Conservation (phyloP, 164 flowering plant species). For the Stephania cephalantha region DNA sequence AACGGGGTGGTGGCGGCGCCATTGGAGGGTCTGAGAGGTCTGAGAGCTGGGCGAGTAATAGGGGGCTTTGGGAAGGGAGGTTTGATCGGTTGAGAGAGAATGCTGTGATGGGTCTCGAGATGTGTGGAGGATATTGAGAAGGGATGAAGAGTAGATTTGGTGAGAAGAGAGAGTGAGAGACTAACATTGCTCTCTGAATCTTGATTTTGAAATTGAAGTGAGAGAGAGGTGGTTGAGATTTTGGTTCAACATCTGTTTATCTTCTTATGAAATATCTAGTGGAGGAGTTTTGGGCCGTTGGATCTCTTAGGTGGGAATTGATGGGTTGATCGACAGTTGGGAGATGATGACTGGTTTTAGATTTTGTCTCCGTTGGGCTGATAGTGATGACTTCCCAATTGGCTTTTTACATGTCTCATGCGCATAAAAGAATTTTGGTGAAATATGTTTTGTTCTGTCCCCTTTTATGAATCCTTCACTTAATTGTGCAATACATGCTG, state of each 20-base stretch:
- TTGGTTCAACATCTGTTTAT: background rate
- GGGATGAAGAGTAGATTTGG: constrained; percentile 17
- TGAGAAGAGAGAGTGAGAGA: constrained; percentile 21
- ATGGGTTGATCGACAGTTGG: no score
- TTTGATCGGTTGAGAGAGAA: constrained; percentile 17
- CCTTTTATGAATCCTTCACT: no score
- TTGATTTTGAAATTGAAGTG: background rate
- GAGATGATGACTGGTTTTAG: no score
- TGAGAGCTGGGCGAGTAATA: constrained; percentile 30
- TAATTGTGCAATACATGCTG: no score
- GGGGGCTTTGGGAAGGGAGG: constrained; percentile 20
- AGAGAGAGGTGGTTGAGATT: background rate
- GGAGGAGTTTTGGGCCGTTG: no score
- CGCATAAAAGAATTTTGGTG: no score
- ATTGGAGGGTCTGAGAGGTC: constrained; percentile 24
- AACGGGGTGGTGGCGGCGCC: constrained; percentile 10
- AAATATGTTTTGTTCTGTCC: no score
- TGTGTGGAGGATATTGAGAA: constrained; percentile 13
- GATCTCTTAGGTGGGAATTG: no score
- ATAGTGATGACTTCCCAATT: no score
- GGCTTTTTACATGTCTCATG: no score
- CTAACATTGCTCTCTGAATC: constrained; percentile 24
- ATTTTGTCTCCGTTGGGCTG: no score
- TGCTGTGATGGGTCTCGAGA: constrained; percentile 11
- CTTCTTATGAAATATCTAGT: no score